A percentile compares a stretch with the other conserved stretches of the same genome.
phyloP scores from a whole-genome alignment of 2,329 filamentous ascomycete species.

The Fusarium sp. region DNA sequence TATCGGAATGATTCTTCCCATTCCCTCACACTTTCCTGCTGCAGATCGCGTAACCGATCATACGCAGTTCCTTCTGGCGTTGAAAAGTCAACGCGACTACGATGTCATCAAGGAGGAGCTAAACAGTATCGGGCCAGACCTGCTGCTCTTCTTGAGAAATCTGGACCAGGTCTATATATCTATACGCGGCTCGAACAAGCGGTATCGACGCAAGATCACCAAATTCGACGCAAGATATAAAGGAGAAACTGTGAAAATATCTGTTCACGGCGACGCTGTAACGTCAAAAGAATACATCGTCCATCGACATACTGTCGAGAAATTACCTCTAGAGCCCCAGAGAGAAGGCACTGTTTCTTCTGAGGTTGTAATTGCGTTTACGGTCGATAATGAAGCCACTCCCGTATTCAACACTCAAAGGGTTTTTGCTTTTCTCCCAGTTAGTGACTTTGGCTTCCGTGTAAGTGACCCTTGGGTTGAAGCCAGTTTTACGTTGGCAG shows the following conservation, averaged over 20 bases:
- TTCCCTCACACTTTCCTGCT: neutral
- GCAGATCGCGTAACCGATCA: neutral
- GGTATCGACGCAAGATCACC: neutral
- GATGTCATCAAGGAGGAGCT: neutral
- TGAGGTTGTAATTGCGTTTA: neutral
- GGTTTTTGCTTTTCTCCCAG: neutral
- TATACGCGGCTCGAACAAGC: neutral
- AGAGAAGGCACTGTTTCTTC: neutral
- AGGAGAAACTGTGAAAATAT: neutral
- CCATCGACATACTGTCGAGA: neutral
- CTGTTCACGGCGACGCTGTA: neutral
- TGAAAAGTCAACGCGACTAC: neutral
- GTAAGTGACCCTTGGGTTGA: neutral
- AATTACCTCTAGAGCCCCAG: neutral
- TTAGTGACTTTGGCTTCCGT: neutral
- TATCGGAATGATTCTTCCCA: neutral
- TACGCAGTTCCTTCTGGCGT: neutral
- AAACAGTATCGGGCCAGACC: neutral
- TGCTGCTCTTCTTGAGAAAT: neutral
- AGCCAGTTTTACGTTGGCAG: neutral
- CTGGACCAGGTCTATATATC: neutral
- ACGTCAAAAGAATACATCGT: neutral
- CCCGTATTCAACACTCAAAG: neutral
- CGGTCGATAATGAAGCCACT: neutral
- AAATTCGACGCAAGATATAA: neutral